phyloP scores from a whole-genome alignment of 495 filamentous ascomycete species.

The Pseudoneurospora amorphoporcata region DNA sequence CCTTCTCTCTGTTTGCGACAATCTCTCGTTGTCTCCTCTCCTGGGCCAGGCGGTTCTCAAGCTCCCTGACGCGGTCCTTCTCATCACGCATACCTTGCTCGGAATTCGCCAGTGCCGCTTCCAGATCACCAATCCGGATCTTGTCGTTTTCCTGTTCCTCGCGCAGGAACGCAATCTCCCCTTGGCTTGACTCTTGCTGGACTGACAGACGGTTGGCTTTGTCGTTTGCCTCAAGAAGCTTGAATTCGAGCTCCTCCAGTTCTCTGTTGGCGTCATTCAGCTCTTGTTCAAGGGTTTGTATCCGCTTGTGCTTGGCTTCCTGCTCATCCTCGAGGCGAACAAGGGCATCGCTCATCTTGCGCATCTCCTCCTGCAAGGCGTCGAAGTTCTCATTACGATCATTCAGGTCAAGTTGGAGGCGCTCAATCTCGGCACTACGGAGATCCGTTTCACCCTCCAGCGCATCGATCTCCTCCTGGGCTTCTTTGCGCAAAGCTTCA shows the following conservation, averaged over 20 bases:
- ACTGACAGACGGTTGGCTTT: constrained; percentile 80
- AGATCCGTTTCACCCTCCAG: constrained; percentile 71
- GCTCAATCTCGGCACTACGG: constrained; percentile 59
- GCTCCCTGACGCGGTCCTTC: constrained; percentile 64
- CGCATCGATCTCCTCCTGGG: constrained; percentile 72
- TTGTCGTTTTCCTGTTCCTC: constrained; percentile 98
- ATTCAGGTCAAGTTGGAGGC: constrained; percentile 56
- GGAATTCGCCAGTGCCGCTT: constrained; percentile 64
- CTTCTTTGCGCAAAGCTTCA: constrained; percentile 66
- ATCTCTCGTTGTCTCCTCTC: constrained; percentile 82
- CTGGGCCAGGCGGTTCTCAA: constrained; percentile 64
- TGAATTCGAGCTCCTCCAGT: constrained; percentile 64
- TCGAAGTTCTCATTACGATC: constrained; percentile 73
- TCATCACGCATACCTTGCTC: constrained; percentile 67
- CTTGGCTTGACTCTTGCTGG: constrained; percentile 84
- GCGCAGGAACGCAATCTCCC: constrained; percentile 86
- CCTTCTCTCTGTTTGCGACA: constrained; percentile 75
- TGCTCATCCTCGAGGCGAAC: constrained; percentile 82
- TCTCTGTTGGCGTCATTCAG: constrained; percentile 66
- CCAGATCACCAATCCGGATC: constrained; percentile 91
- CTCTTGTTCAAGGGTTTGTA: constrained; percentile 65
- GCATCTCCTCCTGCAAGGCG: constrained; percentile 81
- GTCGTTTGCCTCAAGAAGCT: constrained; percentile 66
- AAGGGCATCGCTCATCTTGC: constrained; percentile 74
- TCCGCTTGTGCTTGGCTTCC: constrained; percentile 47